Conservation (phyloP, 371 early-diverging fungal genomes). For the Syncephalastrum racemosum region DNA sequence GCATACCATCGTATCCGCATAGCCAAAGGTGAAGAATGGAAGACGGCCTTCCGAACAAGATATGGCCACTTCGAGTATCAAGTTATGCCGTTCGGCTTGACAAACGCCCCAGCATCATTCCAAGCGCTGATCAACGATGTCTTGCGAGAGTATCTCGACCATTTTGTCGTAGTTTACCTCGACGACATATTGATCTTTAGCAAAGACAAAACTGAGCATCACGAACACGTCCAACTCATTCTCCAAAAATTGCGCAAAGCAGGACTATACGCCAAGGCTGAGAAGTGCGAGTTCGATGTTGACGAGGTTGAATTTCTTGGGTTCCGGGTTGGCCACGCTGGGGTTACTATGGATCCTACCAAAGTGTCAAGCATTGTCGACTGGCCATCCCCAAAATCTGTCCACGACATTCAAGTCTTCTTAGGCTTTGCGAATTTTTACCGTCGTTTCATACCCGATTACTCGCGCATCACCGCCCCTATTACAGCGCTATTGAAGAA, state of each 20-base stretch:
- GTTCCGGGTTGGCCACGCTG: too few species aligned
- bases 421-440: conserved; percentile 56
- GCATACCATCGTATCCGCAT: conserved; percentile 41
- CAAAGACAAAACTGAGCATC: too few species aligned
- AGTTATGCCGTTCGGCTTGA: conserved; percentile 54
- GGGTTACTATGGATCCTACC: conserved; percentile 30
- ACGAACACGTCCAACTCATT: too few species aligned
- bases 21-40: conserved; percentile 7
- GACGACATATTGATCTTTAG: too few species aligned
- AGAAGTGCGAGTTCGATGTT: too few species aligned
- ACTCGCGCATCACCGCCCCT: conserved; percentile 35
- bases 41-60: conserved; percentile 34
- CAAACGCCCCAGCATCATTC: conserved; percentile 48
- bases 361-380: conserved; percentile 37
- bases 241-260: too few species aligned
- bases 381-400: conserved; percentile 28
- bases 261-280: too few species aligned
- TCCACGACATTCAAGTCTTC: conserved; percentile 44
- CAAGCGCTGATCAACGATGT: conserved; percentile 36
- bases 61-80: conserved; percentile 34
- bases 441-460: conserved; percentile 45
- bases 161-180: conserved; percentile 43
- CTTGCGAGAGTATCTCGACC: conserved; percentile 33
- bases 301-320: too few species aligned
- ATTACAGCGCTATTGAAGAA: conserved; percentile 39